These are phyloP conservation scores for Fagus sylvatica DNA, from an alignment of 306 rosid genomes.

Conservation along the genomic window DNA sequence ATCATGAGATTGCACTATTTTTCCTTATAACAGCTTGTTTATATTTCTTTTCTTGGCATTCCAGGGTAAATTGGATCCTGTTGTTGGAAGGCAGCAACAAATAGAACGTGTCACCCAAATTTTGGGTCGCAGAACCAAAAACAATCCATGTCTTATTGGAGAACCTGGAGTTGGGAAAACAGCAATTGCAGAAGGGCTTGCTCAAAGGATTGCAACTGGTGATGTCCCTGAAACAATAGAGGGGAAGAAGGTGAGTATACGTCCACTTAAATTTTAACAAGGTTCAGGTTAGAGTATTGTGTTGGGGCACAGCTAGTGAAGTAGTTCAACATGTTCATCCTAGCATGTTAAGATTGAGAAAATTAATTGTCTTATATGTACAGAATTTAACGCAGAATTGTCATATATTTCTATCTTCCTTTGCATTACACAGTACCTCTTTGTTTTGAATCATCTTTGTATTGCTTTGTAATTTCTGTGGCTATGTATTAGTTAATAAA, in stretches of 20 bases:
- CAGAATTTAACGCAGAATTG: neutral
- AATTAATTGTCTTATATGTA: neutral
- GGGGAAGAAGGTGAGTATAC: constrained; percentile 78
- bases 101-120: constrained; percentile 96
- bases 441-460: too few relatives aligned
- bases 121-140: constrained; percentile 87
- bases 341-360: neutral
- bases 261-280: neutral
- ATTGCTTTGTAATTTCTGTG: neutral
- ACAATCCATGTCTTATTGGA: constrained; percentile 93
- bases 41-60: constrained; percentile 1
- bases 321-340: neutral
- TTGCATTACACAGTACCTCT: too few relatives aligned
- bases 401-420: too few relatives aligned
- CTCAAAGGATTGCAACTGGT: constrained; percentile 85
- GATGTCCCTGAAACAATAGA: constrained; percentile 98
- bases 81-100: constrained; percentile 92
- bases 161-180: constrained; percentile 99
- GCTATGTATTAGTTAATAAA: neutral
- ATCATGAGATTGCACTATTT: constrained; percentile 13
- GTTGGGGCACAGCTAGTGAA: neutral
- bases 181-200: constrained; percentile 97
- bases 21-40: neutral
- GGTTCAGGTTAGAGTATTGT: constrained; percentile 13
- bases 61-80: constrained; percentile 96